Evolutionary conservation across 805 yeast genomes (phyloP).

Genomic region (Metschnikowia bowlesiae): DNA sequence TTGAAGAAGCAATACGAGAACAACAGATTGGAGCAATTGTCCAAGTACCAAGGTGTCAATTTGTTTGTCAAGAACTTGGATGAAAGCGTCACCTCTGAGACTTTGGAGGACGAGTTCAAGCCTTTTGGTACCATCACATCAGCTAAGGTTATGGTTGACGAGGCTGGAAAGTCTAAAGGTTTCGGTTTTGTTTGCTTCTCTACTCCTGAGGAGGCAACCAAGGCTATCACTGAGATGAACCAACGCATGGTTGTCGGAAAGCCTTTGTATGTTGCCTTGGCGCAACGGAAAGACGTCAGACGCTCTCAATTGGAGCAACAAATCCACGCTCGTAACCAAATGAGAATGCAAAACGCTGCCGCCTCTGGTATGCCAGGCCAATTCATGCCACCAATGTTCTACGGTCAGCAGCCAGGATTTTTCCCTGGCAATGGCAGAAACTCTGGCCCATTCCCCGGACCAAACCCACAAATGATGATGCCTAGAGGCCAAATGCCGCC

Average conservation of each 20-base stretch:
- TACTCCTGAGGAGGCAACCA: constrained; percentile 97
- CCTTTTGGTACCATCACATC: constrained; percentile 94
- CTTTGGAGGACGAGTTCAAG: constrained; percentile 84
- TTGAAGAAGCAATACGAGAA: constrained; percentile 92
- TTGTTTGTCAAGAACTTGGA: constrained; percentile 95
- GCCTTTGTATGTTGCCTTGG: constrained; percentile 97
- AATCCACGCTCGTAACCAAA: constrained; percentile 95
- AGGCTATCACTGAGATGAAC: constrained; percentile 97
- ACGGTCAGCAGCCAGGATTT: constrained; percentile 80
- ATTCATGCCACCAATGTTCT: constrained; percentile 82
- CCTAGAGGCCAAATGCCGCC: constrained; percentile 65
- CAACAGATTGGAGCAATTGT: constrained; percentile 83
- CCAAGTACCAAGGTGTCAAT: constrained; percentile 96
- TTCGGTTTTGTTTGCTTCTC: constrained; percentile 98
- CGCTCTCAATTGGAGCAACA: constrained; percentile 96
- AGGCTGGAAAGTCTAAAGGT: constrained; percentile 92
- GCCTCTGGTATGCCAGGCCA: constrained; percentile 84
- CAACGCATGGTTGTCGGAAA: constrained; percentile 92
- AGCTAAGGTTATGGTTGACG: constrained; percentile 94
- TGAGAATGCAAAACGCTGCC: constrained; percentile 96
- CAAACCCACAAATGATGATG: constrained; percentile 78
- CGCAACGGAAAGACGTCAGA: constrained; percentile 98
- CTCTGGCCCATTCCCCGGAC: constrained; percentile 67
- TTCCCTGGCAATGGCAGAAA: constrained; percentile 78
- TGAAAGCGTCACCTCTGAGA: constrained; percentile 87